Conservation (phyloP, 495 filamentous ascomycete genomes). For the Penicillium coffeae region DNA sequence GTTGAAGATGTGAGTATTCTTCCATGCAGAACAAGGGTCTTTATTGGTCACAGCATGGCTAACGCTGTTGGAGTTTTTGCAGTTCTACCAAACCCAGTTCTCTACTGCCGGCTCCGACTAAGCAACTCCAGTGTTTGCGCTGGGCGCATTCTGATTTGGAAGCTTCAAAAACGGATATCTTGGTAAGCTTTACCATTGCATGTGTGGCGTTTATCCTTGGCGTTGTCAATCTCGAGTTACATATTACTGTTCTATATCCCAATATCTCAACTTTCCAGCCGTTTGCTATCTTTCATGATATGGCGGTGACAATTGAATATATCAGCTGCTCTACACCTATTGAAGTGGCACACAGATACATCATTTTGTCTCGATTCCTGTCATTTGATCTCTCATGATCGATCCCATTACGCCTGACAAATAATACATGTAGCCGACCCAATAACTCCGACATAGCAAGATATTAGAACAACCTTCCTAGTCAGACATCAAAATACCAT, state of each 20-base stretch:
- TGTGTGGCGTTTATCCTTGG: constrained; percentile 21
- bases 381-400: background rate
- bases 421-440: background rate
- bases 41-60: constrained; percentile 15
- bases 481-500: background rate
- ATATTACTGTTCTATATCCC: constrained; percentile 20
- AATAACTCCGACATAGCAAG: background rate
- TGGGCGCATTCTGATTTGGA: background rate
- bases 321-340: background rate
- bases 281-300: background rate
- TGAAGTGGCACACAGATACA: background rate
- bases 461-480: background rate
- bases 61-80: constrained; percentile 38
- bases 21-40: constrained; percentile 1
- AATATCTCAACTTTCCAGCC: constrained; percentile 5
- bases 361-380: background rate
- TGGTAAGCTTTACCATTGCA: constrained; percentile 18
- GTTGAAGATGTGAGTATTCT: constrained; percentile 46
- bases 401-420: background rate
- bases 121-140: constrained; percentile 1
- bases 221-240: constrained; percentile 10
- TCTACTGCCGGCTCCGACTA: constrained; percentile 35
- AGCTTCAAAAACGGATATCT: background rate
- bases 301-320: background rate
- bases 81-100: constrained; percentile 45